These are phyloP conservation scores for Sporothrix sp. DNA, from an alignment of 2,329 filamentous ascomycete genomes.

Conservation along the genomic window DNA sequence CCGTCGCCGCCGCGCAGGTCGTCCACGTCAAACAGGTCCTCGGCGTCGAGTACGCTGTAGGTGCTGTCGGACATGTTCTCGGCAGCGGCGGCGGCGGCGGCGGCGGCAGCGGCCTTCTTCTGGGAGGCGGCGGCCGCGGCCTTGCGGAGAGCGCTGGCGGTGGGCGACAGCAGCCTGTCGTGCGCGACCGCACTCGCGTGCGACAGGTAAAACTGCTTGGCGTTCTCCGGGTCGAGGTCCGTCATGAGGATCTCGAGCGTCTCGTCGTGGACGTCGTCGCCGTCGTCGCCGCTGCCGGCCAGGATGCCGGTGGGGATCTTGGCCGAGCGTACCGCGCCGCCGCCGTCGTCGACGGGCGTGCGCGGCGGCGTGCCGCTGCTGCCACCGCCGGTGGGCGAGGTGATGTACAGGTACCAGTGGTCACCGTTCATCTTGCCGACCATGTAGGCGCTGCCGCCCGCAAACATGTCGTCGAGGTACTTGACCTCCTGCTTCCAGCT, in stretches of 20 bases:
- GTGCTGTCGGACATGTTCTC: slow-evolving; percentile 44
- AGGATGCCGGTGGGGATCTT: slow-evolving; percentile 50
- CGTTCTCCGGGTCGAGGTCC: slow-evolving; percentile 57
- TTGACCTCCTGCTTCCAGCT: slow-evolving; percentile 97
- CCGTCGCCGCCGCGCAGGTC: slow-evolving; percentile 28
- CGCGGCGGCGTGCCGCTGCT: slow-evolving; percentile 72
- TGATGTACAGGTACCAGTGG: slow-evolving; percentile 98
- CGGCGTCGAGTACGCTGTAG: slow-evolving; percentile 32
- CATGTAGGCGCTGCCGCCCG: slow-evolving; percentile 94
- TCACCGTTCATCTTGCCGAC: slow-evolving; percentile 99
- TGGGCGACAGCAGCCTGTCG: slow-evolving; percentile 61
- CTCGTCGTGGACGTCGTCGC: slow-evolving; percentile 55
- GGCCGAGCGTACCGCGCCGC: slow-evolving; percentile 35
- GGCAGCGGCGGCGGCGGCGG: slow-evolving; percentile 39
- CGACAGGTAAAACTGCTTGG: slow-evolving; percentile 60
- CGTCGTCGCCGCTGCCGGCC: slow-evolving; percentile 21
- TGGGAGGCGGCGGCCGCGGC: neutral
- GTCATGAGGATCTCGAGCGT: slow-evolving; percentile 68
- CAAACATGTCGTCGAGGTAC: slow-evolving; percentile 83
- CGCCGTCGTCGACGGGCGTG: slow-evolving; percentile 52
- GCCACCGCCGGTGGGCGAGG: slow-evolving; percentile 67
- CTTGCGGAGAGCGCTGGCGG: slow-evolving; percentile 45
- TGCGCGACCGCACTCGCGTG: slow-evolving; percentile 83
- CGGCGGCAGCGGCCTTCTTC: slow-evolving; percentile 23
- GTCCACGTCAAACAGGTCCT: slow-evolving; percentile 70